Percentiles rank a stretch among this genome's conserved stretches.
phyloP scores from a whole-genome alignment of 2,329 filamentous ascomycete genomes.

The Leptographium wingfieldii region DNA sequence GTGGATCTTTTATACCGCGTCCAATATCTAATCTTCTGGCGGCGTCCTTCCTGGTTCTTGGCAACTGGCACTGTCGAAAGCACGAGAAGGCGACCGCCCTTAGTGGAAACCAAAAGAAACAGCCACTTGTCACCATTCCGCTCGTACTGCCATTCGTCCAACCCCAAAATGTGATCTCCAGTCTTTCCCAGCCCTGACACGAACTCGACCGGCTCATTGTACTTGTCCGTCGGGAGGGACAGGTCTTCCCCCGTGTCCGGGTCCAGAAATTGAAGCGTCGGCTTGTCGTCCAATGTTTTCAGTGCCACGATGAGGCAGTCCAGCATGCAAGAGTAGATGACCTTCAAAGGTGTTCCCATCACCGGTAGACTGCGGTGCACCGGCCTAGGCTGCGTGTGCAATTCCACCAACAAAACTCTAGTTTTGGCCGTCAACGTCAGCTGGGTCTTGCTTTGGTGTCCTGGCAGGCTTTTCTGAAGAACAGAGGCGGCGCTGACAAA shows the following conservation, averaged over 20 bases:
- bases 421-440: conserved; percentile 38
- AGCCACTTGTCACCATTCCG: conserved; percentile 46
- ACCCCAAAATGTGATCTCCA: conserved; percentile 45
- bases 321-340: conserved; percentile 42
- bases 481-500: conserved; percentile 34
- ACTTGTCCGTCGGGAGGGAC: conserved; percentile 31
- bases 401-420: conserved; percentile 38
- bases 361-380: conserved; percentile 38
- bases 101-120: conserved; percentile 49
- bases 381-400: conserved; percentile 31
- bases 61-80: conserved; percentile 30
- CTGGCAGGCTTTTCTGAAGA: conserved; percentile 27
- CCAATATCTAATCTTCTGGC: conserved; percentile 34
- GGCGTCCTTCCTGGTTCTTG: conserved; percentile 13
- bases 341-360: conserved; percentile 33
- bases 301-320: conserved; percentile 42
- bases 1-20: conserved; percentile 34
- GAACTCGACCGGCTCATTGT: conserved; percentile 28
- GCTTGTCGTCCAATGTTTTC: conserved; percentile 23
- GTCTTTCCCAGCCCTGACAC: conserved; percentile 43
- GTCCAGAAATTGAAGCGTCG: conserved; percentile 44
- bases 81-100: conserved; percentile 41
- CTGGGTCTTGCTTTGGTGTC: conserved; percentile 25
- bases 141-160: conserved; percentile 52
- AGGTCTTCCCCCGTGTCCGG: conserved; percentile 39